Evolutionary conservation across 1,284 basidiomycete genomes (phyloP).

Genomic region (Cutaneotrichosporon sp.): DNA sequence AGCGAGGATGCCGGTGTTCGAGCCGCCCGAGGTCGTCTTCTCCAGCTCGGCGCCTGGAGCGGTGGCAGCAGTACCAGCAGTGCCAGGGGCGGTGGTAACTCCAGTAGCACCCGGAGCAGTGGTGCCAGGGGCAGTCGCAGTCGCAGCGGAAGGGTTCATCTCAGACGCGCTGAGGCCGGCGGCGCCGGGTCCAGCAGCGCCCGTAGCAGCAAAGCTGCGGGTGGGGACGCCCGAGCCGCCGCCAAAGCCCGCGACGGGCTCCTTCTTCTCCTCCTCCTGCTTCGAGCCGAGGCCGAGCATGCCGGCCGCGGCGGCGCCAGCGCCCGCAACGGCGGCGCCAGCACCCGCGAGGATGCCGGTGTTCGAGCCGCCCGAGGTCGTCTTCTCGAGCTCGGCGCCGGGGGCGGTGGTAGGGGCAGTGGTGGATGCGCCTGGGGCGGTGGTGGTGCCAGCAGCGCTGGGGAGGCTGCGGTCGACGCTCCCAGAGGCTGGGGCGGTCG

Average conservation of each 20-base stretch:
- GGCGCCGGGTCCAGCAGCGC: neutral
- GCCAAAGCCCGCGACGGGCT: too few relatives aligned
- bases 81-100: too few relatives aligned
- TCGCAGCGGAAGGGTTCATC: neutral
- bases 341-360: neutral
- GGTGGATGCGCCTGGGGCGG: neutral
- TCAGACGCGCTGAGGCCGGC: neutral
- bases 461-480: neutral
- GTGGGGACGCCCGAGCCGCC: neutral
- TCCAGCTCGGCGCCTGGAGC: neutral
- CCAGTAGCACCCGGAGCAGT: neutral
- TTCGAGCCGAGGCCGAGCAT: neutral
- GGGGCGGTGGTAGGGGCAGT: neutral
- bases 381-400: slow-evolving; percentile 7
- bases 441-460: neutral
- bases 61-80: neutral
- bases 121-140: neutral
- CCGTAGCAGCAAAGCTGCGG: neutral
- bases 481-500: too few relatives aligned
- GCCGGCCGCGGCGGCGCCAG: neutral
- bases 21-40: neutral
- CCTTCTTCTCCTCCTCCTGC: neutral
- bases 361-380: neutral
- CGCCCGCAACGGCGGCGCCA: neutral
- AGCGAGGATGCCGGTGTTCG: neutral